Conservation (phyloP, 2,329 filamentous ascomycete species). For the Incumbomyces delicatus region DNA sequence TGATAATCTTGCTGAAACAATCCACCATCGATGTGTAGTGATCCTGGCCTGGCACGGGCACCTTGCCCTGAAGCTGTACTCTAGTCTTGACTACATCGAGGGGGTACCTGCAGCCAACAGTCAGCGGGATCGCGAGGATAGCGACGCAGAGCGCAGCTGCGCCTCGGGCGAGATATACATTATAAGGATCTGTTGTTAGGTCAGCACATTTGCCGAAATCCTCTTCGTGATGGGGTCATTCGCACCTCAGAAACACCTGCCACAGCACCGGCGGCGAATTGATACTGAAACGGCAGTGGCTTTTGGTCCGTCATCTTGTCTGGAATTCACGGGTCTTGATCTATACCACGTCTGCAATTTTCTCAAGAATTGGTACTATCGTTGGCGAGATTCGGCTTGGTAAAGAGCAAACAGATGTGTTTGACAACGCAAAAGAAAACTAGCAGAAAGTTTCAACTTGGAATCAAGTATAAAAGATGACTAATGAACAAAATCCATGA, state of each 20-base stretch:
- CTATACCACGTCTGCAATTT: too few relatives aligned
- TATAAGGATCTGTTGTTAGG: conserved; percentile 61
- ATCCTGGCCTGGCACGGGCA: conserved; percentile 59
- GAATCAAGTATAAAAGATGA: too few relatives aligned
- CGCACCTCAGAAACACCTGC: conserved; percentile 94
- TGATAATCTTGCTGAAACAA: conserved; percentile 95
- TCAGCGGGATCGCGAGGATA: not conserved
- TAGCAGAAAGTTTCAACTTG: too few relatives aligned
- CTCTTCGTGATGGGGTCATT: too few relatives aligned
- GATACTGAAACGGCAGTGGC: conserved; percentile 85
- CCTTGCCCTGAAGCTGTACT: conserved; percentile 81
- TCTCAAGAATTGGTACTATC: too few relatives aligned
- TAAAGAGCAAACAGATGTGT: too few relatives aligned
- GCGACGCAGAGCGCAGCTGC: not conserved
- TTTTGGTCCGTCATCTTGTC: conserved; percentile 36
- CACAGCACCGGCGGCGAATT: conserved; percentile 91
- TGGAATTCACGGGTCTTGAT: not conserved
- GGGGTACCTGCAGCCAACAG: conserved; percentile 64
- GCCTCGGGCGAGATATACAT: conserved; percentile 48
- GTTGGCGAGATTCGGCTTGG: too few relatives aligned
- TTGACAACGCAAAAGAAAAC: too few relatives aligned
- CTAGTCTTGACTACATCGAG: conserved; percentile 97
- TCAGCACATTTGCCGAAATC: not conserved
- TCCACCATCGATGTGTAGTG: conserved; percentile 95
- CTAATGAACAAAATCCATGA: too few relatives aligned